These are phyloP conservation scores for Rhodotorula diobovata DNA, from an alignment of 768 basidiomycete genomes.

Conservation along the genomic window DNA sequence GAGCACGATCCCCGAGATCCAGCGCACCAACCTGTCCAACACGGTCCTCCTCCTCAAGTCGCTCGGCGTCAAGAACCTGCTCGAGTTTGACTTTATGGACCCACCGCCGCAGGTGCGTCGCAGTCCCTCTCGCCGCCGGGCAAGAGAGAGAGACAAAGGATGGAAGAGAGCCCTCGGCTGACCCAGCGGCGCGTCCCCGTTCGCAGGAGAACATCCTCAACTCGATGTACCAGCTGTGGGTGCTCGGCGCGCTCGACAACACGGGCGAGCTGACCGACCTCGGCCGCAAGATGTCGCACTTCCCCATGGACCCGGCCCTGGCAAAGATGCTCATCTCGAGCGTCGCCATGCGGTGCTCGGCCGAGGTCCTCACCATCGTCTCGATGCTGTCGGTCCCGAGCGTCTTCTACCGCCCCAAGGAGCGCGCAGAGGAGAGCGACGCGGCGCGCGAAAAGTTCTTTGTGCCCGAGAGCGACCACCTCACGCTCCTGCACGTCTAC, in stretches of 20 bases:
- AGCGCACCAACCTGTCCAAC: conserved; percentile 94
- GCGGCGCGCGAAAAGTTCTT: conserved; percentile 97
- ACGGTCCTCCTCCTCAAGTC: conserved; percentile 92
- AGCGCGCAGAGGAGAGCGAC: conserved; percentile 95
- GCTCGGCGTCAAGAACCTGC: conserved; percentile 88
- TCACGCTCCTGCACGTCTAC: conserved; percentile 92
- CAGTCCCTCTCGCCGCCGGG: background rate
- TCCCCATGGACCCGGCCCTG: conserved; percentile 97
- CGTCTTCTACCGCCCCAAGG: conserved; percentile 95
- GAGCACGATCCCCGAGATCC: conserved; percentile 96
- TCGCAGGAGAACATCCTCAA: conserved; percentile 87
- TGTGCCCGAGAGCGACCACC: conserved; percentile 94
- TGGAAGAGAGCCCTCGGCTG: no score
- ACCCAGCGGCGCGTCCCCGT: background rate
- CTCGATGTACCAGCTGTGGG: conserved; percentile 99
- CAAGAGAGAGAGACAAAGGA: no score
- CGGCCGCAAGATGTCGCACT: conserved; percentile 97
- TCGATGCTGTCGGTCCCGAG: conserved; percentile 98
- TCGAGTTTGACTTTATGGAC: conserved; percentile 99
- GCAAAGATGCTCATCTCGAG: conserved; percentile 97
- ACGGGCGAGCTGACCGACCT: conserved; percentile 88
- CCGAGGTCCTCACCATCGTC: conserved; percentile 96
- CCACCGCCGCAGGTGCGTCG: conserved; percentile 82
- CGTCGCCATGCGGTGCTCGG: conserved; percentile 86
- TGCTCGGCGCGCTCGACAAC: conserved; percentile 93